Conservation (phyloP, 164 flowering plant genomes). For the Chloranthus sessilifolius region DNA sequence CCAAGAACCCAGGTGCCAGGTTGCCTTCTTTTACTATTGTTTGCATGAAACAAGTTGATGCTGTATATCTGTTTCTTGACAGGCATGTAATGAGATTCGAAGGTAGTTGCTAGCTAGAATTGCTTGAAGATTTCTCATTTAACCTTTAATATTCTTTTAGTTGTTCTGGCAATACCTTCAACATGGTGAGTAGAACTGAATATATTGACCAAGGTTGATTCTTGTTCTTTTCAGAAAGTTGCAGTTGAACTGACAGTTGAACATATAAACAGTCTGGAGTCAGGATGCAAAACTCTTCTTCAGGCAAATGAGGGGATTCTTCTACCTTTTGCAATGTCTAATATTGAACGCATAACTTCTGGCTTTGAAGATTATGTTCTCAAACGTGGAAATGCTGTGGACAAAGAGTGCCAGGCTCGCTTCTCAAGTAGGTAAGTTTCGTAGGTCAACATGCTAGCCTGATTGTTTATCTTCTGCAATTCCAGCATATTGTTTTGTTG, state of each 20-base stretch:
- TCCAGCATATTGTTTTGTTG: too few species aligned
- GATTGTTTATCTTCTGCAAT: too few species aligned
- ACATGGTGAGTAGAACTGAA: too few species aligned
- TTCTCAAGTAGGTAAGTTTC: constrained; percentile 41
- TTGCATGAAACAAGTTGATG: too few species aligned
- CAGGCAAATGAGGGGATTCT: constrained; percentile 30
- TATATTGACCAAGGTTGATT: background rate
- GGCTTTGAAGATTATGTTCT: constrained; percentile 65
- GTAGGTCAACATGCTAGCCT: background rate
- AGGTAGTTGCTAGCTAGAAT: too few species aligned
- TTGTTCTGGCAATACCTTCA: too few species aligned
- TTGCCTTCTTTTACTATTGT: too few species aligned
- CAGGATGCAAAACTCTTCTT: constrained; percentile 28
- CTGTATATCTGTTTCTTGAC: too few species aligned
- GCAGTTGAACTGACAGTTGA: constrained; percentile 52
- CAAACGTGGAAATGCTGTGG: constrained; percentile 48
- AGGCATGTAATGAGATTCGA: too few species aligned
- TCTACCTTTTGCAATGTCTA: constrained; percentile 27
- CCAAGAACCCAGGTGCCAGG: too few species aligned
- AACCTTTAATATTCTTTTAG: too few species aligned
- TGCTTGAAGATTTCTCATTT: too few species aligned
- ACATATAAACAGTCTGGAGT: constrained; percentile 18
- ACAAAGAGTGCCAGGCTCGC: constrained; percentile 43
- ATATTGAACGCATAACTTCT: constrained; percentile 42
- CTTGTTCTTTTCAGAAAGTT: constrained; percentile 38